A percentile compares a stretch with the other conserved stretches of the same genome.
phyloP scores from a whole-genome alignment of 306 rosid species.

The Leucaena leucocephala region DNA sequence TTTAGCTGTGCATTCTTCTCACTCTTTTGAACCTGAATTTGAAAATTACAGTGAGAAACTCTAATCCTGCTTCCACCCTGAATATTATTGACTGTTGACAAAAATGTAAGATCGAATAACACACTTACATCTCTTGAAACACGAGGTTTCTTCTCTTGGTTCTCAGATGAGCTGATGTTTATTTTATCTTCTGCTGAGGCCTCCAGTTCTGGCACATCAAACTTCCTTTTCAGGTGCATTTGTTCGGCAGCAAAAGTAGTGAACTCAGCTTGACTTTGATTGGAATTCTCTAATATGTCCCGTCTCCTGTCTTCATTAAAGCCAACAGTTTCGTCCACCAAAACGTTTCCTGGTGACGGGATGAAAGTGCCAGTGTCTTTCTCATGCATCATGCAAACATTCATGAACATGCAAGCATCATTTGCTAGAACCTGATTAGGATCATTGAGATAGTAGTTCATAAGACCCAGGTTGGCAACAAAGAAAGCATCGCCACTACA shows the following conservation, averaged over 20 bases:
- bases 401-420: slow-evolving; percentile 34
- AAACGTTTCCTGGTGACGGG: slow-evolving; percentile 45
- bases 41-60: slow-evolving; percentile 24
- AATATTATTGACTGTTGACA: not conserved
- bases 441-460: slow-evolving; percentile 30
- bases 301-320: slow-evolving; percentile 37
- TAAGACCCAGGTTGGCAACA: slow-evolving; percentile 40
- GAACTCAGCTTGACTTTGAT: slow-evolving; percentile 32
- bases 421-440: slow-evolving; percentile 31
- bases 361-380: slow-evolving; percentile 38
- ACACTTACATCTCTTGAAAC: slow-evolving; percentile 58
- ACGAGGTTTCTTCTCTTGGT: slow-evolving; percentile 57
- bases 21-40: slow-evolving; percentile 52
- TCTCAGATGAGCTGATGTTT: slow-evolving; percentile 30
- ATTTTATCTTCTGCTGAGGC: slow-evolving; percentile 35
- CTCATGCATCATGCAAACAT: slow-evolving; percentile 37
- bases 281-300: slow-evolving; percentile 34
- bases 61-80: slow-evolving; percentile 12
- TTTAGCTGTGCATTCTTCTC: slow-evolving; percentile 50
- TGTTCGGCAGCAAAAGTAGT: slow-evolving; percentile 31
- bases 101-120: slow-evolving; percentile 8
- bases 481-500: slow-evolving; percentile 38
- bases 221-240: slow-evolving; percentile 58
- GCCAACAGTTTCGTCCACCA: slow-evolving; percentile 47
- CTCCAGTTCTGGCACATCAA: slow-evolving; percentile 37